These are phyloP conservation scores for Murraya paniculata DNA, from an alignment of 345 rosid genomes.

Conservation along the genomic window DNA sequence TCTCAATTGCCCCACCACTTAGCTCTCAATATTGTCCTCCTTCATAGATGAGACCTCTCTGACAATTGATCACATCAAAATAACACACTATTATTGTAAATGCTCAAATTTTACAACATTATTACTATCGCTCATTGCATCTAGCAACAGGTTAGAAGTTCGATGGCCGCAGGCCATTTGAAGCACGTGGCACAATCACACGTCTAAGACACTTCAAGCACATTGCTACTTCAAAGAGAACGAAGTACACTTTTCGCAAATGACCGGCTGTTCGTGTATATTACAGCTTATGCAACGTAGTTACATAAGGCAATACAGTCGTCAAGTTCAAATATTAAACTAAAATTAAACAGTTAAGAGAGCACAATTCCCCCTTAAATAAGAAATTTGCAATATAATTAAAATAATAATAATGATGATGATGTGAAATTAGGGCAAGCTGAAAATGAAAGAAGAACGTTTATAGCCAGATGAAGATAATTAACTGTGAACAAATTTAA, in stretches of 20 bases:
- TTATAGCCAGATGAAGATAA: neutral
- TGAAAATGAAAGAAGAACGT: neutral
- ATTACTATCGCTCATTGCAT: no score
- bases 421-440: constrained; percentile 1
- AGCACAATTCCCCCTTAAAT: neutral
- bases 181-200: neutral
- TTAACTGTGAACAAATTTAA: neutral
- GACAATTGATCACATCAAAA: neutral
- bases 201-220: neutral
- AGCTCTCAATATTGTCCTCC: neutral
- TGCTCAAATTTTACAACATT: neutral
- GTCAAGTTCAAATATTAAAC: neutral
- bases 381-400: neutral
- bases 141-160: neutral
- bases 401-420: neutral
- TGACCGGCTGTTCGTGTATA: neutral
- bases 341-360: neutral
- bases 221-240: neutral
- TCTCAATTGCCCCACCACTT: neutral
- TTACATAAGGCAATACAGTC: neutral
- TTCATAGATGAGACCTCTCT: neutral
- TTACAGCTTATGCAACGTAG: neutral
- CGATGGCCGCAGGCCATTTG: neutral
- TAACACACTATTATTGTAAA: neutral
- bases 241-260: neutral